Conservation (phyloP, 306 rosid genomes). For the Quercus suber region DNA sequence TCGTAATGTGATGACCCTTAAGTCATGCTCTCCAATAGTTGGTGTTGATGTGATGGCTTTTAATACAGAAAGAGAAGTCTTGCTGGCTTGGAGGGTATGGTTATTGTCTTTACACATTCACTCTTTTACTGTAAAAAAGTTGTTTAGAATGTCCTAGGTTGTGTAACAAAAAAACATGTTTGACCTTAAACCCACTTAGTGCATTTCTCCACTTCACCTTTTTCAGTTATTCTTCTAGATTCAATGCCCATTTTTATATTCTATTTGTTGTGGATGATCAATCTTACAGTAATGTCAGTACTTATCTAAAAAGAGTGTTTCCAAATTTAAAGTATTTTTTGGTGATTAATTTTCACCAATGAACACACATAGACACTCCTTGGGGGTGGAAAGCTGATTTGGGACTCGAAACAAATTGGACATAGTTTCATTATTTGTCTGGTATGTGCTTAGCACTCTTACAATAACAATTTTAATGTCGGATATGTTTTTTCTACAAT, state of each 20-base stretch:
- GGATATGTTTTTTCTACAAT: background rate
- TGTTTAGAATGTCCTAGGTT: background rate
- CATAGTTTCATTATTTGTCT: too few relatives aligned
- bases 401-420: too few relatives aligned
- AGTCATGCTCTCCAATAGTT: conserved; percentile 90
- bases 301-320: background rate
- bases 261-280: background rate
- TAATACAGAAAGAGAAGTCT: conserved; percentile 82
- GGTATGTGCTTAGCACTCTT: too few relatives aligned
- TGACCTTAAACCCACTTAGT: background rate
- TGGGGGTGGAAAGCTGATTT: background rate
- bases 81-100: conserved; percentile 95
- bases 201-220: too few relatives aligned
- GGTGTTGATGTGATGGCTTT: conserved; percentile 94
- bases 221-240: too few relatives aligned
- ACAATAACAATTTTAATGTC: too few relatives aligned
- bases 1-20: conserved; percentile 92
- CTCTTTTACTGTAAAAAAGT: background rate
- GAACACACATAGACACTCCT: background rate
- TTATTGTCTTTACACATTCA: conserved; percentile 15
- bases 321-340: background rate
- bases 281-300: background rate
- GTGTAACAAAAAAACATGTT: background rate
- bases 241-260: background rate
- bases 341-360: background rate